Percentiles rank a stretch among this genome's conserved stretches.
These are phyloP conservation scores for Candida hispaniensis DNA, from an alignment of 805 yeast species.

Conservation along the genomic window DNA sequence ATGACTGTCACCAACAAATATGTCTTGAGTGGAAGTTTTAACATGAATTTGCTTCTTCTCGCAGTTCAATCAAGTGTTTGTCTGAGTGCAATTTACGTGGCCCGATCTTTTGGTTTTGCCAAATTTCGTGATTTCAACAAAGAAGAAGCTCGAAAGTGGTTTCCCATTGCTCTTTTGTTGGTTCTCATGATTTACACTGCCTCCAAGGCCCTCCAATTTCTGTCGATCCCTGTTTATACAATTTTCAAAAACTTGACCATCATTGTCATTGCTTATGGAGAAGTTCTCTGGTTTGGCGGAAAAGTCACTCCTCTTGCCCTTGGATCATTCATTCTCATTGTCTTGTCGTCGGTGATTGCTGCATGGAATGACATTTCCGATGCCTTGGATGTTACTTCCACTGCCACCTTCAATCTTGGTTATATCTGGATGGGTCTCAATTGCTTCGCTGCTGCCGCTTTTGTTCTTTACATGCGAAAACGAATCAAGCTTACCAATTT, in stretches of 20 bases:
- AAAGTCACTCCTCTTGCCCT: conserved; percentile 80
- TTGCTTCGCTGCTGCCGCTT: conserved; percentile 89
- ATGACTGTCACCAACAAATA: conserved; percentile 98
- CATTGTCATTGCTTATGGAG: conserved; percentile 95
- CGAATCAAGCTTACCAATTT: conserved; percentile 94
- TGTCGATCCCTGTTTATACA: conserved; percentile 92
- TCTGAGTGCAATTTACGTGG: conserved; percentile 55
- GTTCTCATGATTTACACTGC: conserved; percentile 94
- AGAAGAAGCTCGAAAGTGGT: conserved; percentile 87
- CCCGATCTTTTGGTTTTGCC: conserved; percentile 66
- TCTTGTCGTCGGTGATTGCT: conserved; percentile 90
- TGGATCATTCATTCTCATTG: conserved; percentile 84
- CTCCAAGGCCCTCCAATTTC: conserved; percentile 84
- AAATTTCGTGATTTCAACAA: conserved; percentile 77
- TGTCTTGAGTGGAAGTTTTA: conserved; percentile 71
- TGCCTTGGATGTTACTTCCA: conserved; percentile 29
- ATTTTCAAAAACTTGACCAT: conserved; percentile 96
- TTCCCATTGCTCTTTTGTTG: conserved; percentile 81
- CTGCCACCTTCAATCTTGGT: conserved; percentile 46
- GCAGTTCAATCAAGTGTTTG: conserved; percentile 87
- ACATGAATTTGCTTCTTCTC: conserved; percentile 78
- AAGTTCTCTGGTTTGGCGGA: conserved; percentile 95
- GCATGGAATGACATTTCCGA: conserved; percentile 68
- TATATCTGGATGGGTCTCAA: conserved; percentile 95
- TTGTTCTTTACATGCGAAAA: conserved; percentile 91